Conservation (phyloP, 768 basidiomycete species). For the Termitomyces sp. region DNA sequence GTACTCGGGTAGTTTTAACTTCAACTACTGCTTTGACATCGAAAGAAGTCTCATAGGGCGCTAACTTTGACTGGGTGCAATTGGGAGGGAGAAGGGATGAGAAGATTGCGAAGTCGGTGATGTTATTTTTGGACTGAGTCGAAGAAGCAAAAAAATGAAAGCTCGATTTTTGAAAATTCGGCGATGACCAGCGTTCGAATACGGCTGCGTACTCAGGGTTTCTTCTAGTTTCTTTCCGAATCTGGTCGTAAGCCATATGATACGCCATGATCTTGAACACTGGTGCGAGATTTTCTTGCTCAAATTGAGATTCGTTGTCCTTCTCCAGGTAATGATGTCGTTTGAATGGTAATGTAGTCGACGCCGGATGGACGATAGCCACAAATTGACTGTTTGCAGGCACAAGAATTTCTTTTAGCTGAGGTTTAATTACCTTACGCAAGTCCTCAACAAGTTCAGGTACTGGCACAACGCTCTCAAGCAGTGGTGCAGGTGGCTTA, state of each 20-base stretch:
- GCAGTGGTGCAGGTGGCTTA: not conserved
- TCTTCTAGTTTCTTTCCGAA: not conserved
- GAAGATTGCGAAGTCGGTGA: not conserved
- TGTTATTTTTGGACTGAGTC: not conserved
- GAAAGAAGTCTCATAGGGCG: not conserved
- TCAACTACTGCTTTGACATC: not conserved
- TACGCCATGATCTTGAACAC: conserved; percentile 1
- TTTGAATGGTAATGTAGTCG: not conserved
- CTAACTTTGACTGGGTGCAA: too few species aligned
- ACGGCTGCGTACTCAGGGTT: not conserved
- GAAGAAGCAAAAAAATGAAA: not conserved
- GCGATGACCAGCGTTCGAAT: not conserved
- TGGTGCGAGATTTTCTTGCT: not conserved
- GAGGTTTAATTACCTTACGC: not conserved
- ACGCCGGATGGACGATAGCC: not conserved
- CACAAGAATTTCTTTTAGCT: not conserved
- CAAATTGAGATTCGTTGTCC: not conserved
- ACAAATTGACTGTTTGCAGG: not conserved
- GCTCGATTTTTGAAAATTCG: not conserved
- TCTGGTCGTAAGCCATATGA: not conserved
- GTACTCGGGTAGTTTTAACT: not conserved
- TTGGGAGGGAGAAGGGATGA: not conserved
- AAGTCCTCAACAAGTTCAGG: not conserved
- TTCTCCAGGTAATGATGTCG: not conserved
- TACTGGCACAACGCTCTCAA: not conserved